Base-by-base conservation (phyloP, 2,329 filamentous ascomycete genomes). In the Neonectria punicea region DNA sequence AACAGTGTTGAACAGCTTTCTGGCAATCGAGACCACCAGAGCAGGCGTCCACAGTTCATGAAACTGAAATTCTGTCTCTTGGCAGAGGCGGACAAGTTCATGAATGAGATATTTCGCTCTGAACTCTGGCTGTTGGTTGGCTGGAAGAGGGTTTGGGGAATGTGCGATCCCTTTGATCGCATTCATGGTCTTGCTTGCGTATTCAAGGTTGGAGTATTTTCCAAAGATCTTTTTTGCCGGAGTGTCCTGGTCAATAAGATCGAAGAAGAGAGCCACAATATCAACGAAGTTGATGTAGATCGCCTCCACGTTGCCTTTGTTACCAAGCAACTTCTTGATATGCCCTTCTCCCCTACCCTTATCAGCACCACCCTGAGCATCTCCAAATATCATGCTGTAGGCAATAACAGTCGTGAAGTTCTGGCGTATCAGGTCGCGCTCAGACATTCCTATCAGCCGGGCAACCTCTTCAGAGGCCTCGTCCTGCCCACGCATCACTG, bases 61-160 rank as follows among this genome's bases (percentile, higher is more conserved):
- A 50, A 89, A 80, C 51, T 93, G 87, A 70, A 89, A 89, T 20
- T 89, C 87, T 2, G 90, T 91, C 50, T 90, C 87, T 68, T 87
- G 87, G 74, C 92, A 97, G n/a, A 98, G 81, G 61, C 93, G 89
- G 14, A 92, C 85, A 22, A 98, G 85, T 73, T 96, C 90, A 66
- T 91, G 87, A 11, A 91, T 82, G 4, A 99, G 84, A 72, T 91
- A 92, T 70, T 90, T 93, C 30, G 91, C 90, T 70, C 87, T 91
- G 80, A 98, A 98, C 58, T 89, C 90, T 3, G 96, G 96, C 73
- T 98, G 94, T 70, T 97, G 94, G 61, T 91, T 93, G 11, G 90
- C 84, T 3, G 93, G 92, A 8, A 98, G 81, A 13, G 82, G 79
- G 30, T 87, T 85, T 2, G 83, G 81, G 1, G 94, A 94, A 68